These are phyloP conservation scores for Calocera viscosa DNA, from an alignment of 768 basidiomycete species.

Conservation along the genomic window DNA sequence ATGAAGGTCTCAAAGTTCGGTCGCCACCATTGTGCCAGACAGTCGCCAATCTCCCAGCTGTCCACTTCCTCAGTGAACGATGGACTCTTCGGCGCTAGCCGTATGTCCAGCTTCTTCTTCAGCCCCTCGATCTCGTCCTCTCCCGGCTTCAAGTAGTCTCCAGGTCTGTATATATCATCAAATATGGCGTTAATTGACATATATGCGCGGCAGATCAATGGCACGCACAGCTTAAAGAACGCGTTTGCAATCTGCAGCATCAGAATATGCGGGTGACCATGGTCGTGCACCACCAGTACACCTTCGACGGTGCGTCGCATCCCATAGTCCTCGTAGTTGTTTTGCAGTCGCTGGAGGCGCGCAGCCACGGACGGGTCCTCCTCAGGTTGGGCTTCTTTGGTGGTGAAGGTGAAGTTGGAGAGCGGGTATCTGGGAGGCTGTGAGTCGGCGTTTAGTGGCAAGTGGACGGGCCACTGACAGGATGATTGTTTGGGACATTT, in stretches of 20 bases:
- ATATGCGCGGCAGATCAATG: neutral
- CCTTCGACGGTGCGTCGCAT: constrained; percentile 92
- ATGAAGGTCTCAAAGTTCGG: constrained; percentile 99
- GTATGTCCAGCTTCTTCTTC: constrained; percentile 75
- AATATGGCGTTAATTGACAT: neutral
- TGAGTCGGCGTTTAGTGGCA: too few relatives aligned
- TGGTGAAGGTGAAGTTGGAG: constrained; percentile 88
- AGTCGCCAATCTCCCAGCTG: constrained; percentile 93
- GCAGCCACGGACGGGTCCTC: constrained; percentile 95
- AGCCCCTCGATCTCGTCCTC: constrained; percentile 89
- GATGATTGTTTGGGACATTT: constrained; percentile 4
- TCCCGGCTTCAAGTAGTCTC: constrained; percentile 95
- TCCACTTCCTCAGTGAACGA: constrained; percentile 59
- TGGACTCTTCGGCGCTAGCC: constrained; percentile 76
- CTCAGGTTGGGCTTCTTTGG: constrained; percentile 92
- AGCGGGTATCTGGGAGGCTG: constrained; percentile 50
- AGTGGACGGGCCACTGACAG: neutral
- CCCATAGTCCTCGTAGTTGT: constrained; percentile 94
- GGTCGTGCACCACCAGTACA: constrained; percentile 82
- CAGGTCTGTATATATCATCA: constrained; percentile 47
- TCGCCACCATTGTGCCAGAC: constrained; percentile 96
- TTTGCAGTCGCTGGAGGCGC: constrained; percentile 82
- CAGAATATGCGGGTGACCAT: constrained; percentile 93
- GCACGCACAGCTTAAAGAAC: constrained; percentile 91
- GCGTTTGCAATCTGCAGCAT: constrained; percentile 98